Evolutionary conservation across 164 flowering plant genomes (phyloP).

Genomic region (Malania oleifera): DNA sequence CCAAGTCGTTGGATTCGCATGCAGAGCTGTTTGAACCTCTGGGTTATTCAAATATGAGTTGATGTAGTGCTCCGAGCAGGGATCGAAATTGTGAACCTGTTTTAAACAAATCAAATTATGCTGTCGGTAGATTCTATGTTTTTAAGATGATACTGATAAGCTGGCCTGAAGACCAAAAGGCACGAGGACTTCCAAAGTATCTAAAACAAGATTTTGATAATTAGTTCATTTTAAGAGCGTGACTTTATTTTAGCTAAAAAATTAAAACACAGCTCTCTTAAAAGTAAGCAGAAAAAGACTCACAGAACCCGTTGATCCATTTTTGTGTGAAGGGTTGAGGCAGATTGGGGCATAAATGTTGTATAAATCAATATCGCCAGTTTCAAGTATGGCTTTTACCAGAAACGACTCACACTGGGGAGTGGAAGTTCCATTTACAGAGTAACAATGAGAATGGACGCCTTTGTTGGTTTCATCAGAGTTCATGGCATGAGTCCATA

Average conservation of each 20-base stretch:
- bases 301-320: slow-evolving; percentile 22
- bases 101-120: background rate
- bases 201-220: no score
- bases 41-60: background rate
- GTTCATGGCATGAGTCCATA: slow-evolving; percentile 36
- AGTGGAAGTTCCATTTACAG: background rate
- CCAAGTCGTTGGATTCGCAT: background rate
- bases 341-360: slow-evolving; percentile 48
- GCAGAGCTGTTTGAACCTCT: background rate
- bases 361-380: slow-evolving; percentile 21
- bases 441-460: slow-evolving; percentile 24
- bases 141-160: no score
- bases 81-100: background rate
- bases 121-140: background rate
- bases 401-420: slow-evolving; percentile 1
- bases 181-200: no score
- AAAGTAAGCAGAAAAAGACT: slow-evolving; percentile 1
- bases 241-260: no score
- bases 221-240: no score
- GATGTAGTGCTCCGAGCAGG: background rate
- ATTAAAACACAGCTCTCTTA: background rate
- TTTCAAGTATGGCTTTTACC: background rate
- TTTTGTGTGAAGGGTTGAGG: background rate
- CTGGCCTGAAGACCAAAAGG: no score
- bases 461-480: slow-evolving; percentile 32